A percentile compares a stretch with the other conserved stretches of the same genome.
phyloP scores from a whole-genome alignment of 2,329 filamentous ascomycete species.

The Fusarium siculi region DNA sequence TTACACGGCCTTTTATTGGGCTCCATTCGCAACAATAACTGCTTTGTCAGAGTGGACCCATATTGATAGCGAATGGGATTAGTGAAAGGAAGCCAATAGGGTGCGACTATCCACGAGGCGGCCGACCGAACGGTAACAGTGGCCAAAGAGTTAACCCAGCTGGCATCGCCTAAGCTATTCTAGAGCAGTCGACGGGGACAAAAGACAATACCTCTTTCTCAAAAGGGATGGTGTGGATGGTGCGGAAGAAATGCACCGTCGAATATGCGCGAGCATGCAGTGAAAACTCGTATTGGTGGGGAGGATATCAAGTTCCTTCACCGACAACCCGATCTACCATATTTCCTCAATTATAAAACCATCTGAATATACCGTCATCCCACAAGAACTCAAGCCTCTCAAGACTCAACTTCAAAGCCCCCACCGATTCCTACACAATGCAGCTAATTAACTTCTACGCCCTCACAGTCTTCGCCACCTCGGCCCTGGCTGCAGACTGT shows the following conservation, averaged over 20 bases:
- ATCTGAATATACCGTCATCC: fast-evolving
- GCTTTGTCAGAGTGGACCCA: too few relatives aligned
- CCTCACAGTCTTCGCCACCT: not conserved
- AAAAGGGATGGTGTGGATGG: not conserved
- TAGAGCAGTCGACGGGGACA: not conserved
- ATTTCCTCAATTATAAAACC: fast-evolving
- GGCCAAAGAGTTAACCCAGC: not conserved
- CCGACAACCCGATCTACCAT: fast-evolving
- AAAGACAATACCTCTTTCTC: not conserved
- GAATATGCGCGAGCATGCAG: too few relatives aligned
- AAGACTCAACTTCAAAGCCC: too few relatives aligned
- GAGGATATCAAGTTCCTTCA: fast-evolving
- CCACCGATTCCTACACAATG: not conserved
- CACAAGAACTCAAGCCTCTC: fast-evolving
- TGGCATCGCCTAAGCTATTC: not conserved
- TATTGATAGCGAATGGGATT: too few relatives aligned
- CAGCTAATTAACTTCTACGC: constrained; percentile 19
- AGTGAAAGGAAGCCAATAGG: too few relatives aligned
- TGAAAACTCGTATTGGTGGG: not conserved
- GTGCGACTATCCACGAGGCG: not conserved
- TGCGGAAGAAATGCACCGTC: not conserved
- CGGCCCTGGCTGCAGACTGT: constrained; percentile 16
- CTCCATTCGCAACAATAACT: too few relatives aligned
- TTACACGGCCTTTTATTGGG: too few relatives aligned
- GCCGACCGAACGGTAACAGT: not conserved